phyloP scores from a whole-genome alignment of 306 rosid species.

The Rosa persica region DNA sequence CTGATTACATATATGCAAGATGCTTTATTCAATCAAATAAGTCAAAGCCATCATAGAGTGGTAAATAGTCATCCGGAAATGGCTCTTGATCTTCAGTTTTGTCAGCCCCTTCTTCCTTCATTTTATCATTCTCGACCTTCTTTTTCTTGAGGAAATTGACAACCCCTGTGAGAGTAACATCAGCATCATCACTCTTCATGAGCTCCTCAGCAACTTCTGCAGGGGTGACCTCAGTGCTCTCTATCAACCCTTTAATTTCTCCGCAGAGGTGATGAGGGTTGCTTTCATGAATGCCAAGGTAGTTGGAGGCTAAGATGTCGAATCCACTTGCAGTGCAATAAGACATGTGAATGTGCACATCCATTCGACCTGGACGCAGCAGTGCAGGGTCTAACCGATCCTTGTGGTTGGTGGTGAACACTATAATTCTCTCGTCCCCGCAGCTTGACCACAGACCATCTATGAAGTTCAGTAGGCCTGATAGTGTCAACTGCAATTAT shows the following conservation, averaged over 20 bases:
- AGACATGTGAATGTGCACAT: constrained; percentile 54
- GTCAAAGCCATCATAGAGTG: neutral
- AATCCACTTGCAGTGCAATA: constrained; percentile 37
- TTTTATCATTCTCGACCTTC: neutral
- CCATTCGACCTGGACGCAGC: constrained; percentile 56
- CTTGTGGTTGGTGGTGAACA: constrained; percentile 53
- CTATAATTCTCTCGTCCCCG: constrained; percentile 52
- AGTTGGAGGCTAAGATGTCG: constrained; percentile 33
- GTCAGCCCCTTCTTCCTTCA: neutral
- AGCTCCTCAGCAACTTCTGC: constrained; percentile 48
- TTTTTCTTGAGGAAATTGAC: constrained; percentile 28
- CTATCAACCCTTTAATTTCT: constrained; percentile 35
- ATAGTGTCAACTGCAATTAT: constrained; percentile 25
- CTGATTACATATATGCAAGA: neutral
- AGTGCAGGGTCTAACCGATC: constrained; percentile 48
- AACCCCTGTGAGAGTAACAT: constrained; percentile 22
- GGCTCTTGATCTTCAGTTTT: neutral
- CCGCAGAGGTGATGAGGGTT: constrained; percentile 3
- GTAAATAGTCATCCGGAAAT: neutral
- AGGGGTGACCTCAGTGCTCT: constrained; percentile 36
- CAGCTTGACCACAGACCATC: constrained; percentile 63
- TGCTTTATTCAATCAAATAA: neutral
- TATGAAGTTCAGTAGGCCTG: constrained; percentile 40
- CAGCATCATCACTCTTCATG: constrained; percentile 42
- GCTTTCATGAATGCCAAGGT: constrained; percentile 29